phyloP scores from a whole-genome alignment of 192 early-diverging fungal species.

The Bifiguratus adelaidae region DNA sequence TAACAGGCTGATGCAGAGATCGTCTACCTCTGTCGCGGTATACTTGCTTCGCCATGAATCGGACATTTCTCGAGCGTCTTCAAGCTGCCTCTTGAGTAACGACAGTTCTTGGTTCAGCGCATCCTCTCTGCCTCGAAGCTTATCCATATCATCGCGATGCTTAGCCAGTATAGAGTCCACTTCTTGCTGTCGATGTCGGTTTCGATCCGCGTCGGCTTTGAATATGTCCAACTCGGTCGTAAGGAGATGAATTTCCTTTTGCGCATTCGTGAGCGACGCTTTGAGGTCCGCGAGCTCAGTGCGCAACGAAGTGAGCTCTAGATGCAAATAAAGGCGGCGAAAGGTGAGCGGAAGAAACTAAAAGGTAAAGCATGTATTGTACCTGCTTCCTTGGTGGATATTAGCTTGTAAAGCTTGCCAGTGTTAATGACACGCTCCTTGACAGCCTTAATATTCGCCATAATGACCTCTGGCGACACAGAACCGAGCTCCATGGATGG shows the following conservation, averaged over 20 bases:
- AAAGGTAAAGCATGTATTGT: neutral
- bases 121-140: too few relatives aligned
- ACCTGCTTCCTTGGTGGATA: neutral
- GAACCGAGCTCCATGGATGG: too few relatives aligned
- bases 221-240: neutral
- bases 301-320: neutral
- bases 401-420: neutral
- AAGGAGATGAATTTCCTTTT: neutral
- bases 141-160: too few relatives aligned
- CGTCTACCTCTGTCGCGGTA: too few relatives aligned
- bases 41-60: too few relatives aligned
- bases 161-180: too few relatives aligned
- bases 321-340: neutral
- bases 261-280: neutral
- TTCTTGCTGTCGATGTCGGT: too few relatives aligned
- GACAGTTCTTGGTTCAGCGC: too few relatives aligned
- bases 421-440: slow-evolving; percentile 1
- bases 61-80: too few relatives aligned
- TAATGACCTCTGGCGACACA: too few relatives aligned
- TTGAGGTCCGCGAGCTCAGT: neutral
- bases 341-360: neutral
- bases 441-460: neutral
- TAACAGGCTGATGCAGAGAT: too few relatives aligned
- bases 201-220: slow-evolving; percentile 1
- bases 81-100: too few relatives aligned